A percentile compares a stretch with the other conserved stretches of the same genome.
Evolutionary conservation across 1,284 basidiomycete species (phyloP).

Genomic region (Moesziomyces sp.): DNA sequence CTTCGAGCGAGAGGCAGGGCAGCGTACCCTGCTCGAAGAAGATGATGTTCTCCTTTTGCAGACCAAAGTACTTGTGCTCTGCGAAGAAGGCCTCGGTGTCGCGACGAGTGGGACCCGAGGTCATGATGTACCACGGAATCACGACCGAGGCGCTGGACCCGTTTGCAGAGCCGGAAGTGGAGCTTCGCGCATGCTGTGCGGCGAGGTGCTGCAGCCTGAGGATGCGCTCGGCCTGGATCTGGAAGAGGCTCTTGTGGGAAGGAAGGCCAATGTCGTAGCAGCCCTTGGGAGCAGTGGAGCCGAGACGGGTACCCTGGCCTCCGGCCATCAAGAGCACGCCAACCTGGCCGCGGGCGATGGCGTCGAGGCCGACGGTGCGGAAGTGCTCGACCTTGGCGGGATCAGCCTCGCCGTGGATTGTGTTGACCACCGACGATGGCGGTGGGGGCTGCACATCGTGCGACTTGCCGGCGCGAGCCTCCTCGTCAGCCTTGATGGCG

Average conservation of each 20-base stretch:
- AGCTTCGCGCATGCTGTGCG: slow-evolving; percentile 69
- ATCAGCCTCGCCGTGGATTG: slow-evolving; percentile 51
- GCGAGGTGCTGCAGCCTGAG: slow-evolving; percentile 82
- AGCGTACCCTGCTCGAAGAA: slow-evolving; percentile 99
- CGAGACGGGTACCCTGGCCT: slow-evolving; percentile 94
- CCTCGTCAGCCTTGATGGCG: slow-evolving; percentile 78
- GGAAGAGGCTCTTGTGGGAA: slow-evolving; percentile 92
- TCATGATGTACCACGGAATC: slow-evolving; percentile 99
- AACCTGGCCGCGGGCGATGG: slow-evolving; percentile 83
- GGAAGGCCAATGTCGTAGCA: slow-evolving; percentile 97
- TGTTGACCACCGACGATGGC: slow-evolving; percentile 46
- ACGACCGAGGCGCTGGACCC: slow-evolving; percentile 73
- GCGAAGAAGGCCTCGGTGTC: slow-evolving; percentile 89
- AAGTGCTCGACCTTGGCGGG: slow-evolving; percentile 71
- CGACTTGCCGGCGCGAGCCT: slow-evolving; percentile 70
- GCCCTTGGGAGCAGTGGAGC: slow-evolving; percentile 91
- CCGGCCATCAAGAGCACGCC: slow-evolving; percentile 97
- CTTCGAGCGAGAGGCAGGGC: slow-evolving; percentile 91
- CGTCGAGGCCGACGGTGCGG: slow-evolving; percentile 78
- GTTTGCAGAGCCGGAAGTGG: slow-evolving; percentile 68
- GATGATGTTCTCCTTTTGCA: slow-evolving; percentile 82
- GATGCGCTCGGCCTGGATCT: slow-evolving; percentile 96
- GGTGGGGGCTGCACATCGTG: slow-evolving; percentile 63
- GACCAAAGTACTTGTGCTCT: slow-evolving; percentile 83
- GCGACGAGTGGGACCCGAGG: slow-evolving; percentile 89